Conservation (phyloP, 2,329 filamentous ascomycete species). For the Aspergillus sp. region DNA sequence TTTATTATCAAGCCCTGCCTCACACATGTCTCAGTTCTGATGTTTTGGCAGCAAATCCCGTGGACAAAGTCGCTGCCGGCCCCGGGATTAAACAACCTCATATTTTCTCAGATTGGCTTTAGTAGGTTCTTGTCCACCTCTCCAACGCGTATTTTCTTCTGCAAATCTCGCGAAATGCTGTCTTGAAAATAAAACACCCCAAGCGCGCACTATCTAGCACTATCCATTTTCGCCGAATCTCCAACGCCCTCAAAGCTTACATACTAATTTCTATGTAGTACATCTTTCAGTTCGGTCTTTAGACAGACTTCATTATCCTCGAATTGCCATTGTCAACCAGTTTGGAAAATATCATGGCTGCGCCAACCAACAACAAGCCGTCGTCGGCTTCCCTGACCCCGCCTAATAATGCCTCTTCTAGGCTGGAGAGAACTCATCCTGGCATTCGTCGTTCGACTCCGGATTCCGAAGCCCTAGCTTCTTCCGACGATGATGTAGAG, state of each 20-base stretch:
- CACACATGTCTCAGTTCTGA: neutral
- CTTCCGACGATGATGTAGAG: slow-evolving; percentile 89
- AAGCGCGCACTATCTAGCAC: neutral
- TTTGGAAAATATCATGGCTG: slow-evolving; percentile 43
- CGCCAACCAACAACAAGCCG: slow-evolving; percentile 27
- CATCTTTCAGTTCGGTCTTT: neutral
- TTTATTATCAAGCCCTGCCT: neutral
- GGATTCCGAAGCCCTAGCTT: slow-evolving; percentile 89
- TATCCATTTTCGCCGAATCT: neutral
- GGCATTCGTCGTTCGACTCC: slow-evolving; percentile 78
- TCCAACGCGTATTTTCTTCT: neutral
- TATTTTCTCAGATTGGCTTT: neutral
- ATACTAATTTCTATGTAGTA: neutral
- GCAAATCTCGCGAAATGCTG: neutral
- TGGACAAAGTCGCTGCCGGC: neutral
- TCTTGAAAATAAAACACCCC: neutral
- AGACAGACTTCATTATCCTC: slow-evolving; percentile 2
- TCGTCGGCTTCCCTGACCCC: slow-evolving; percentile 43
- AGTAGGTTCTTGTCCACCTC: neutral
- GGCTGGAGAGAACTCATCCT: slow-evolving; percentile 71
- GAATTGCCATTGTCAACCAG: slow-evolving; percentile 23
- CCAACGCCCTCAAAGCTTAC: neutral
- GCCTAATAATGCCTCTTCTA: slow-evolving; percentile 61
- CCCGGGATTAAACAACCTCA: neutral
- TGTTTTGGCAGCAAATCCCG: neutral